Evolutionary conservation across 225 moss, liverwort and hornwort genomes (phyloP), one percentile per base, ranked within the genome.

Genomic region (Polytrichum commune): DNA sequence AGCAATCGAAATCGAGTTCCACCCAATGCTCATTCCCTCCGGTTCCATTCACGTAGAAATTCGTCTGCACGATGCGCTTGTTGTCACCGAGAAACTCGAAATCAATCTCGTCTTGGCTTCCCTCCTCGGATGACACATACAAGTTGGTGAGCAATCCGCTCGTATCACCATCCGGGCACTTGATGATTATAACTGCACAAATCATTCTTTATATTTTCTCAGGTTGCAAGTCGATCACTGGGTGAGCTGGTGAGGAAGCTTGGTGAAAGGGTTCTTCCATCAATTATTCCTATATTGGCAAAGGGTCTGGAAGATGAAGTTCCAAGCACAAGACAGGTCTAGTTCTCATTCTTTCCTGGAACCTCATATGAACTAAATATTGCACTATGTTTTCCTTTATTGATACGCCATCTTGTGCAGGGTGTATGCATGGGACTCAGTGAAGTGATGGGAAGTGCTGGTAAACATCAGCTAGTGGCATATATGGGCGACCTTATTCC

Each of bases 401-500:
- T 27, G 26, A 63, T 5, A 30, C 9, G 22, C 22, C 9, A 10
- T 61, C 30, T 65, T 73, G 27, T 86, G 78, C 75, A 97, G 95
- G 98, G 98, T 76, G 98, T 99, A 9, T 99, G 98, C 82, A 89
- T 95, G 88, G 98, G 98, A 65, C 82, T 99, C 33, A 99, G 98
- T 79, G 98, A 95, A 86, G 98, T 99, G 67, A 91, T 99, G 93
- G 95, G 90, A 78, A 99, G 98, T 70, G 98, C 98, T 70, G 98
- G 98, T 75, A 99, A 95, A 88, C 90, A 93, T 68, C 98, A 99
- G 62, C 64, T 99, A 72, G 87, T 99, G 65, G 84, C 90, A 67
- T 99, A 99, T 72, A 99, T 99, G 95, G 70, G 80, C 53, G 93
- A 95, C 58, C 78, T 99, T 28, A 91, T 99, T 32, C 95, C 98